A percentile compares a stretch with the other conserved stretches of the same genome.
Evolutionary conservation across 257 asterid genomes (phyloP).

Genomic region (Mitragyna speciosa): DNA sequence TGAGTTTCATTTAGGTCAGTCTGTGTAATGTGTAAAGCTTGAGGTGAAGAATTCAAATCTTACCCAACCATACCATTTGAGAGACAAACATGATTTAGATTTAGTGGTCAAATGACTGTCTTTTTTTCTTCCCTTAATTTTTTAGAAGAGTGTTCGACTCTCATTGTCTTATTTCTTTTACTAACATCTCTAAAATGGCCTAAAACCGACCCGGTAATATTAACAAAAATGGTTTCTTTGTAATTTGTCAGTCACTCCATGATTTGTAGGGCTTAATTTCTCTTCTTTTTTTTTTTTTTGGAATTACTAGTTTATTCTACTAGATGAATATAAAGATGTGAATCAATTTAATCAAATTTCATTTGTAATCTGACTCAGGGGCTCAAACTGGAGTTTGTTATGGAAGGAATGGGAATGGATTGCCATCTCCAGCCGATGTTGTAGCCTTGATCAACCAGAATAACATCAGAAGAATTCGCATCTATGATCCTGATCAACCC

Average conservation of each 20-base stretch:
- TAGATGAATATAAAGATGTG: too few species aligned
- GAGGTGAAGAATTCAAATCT: not conserved
- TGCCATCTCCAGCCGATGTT: conserved; percentile 32
- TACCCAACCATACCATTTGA: not conserved
- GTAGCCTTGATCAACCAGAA: conserved; percentile 31
- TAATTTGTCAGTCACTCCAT: too few species aligned
- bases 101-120: not conserved
- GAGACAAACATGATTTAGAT: not conserved
- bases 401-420: conserved; percentile 28
- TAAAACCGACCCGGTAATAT: too few species aligned
- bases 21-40: not conserved
- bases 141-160: too few species aligned
- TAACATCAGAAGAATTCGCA: conserved; percentile 34
- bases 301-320: too few species aligned
- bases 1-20: not conserved
- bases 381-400: conserved; percentile 42
- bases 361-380: conserved; percentile 13
- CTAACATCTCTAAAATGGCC: too few species aligned
- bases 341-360: not conserved
- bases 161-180: too few species aligned
- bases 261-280: too few species aligned
- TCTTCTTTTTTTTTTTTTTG: too few species aligned
- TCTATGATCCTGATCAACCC: conserved; percentile 38
- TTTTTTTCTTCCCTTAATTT: too few species aligned
- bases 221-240: too few species aligned